phyloP scores from a whole-genome alignment of 2,329 filamentous ascomycete species.

The Zymoseptoria crescenta region DNA sequence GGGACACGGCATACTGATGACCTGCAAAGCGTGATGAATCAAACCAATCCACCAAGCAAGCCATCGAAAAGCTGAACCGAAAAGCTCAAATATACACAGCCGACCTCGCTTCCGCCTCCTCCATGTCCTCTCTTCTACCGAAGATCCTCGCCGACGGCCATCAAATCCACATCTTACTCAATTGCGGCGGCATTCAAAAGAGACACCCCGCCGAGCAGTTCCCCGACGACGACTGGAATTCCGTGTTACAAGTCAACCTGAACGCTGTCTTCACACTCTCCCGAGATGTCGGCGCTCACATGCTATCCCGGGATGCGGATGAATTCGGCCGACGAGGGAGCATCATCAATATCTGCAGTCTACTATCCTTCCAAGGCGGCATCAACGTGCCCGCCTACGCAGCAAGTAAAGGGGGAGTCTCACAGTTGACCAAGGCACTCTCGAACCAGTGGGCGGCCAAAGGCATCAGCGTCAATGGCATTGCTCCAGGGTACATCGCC shows the following conservation, averaged over 20 bases:
- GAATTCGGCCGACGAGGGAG: conserved; percentile 53
- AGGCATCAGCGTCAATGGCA: conserved; percentile 77
- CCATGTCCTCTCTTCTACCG: conserved; percentile 55
- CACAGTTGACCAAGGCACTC: conserved; percentile 75
- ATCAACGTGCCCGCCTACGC: conserved; percentile 84
- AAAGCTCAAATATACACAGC: conserved; percentile 60
- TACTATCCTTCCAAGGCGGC: conserved; percentile 79
- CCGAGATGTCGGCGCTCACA: conserved; percentile 71
- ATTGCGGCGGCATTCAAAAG: conserved; percentile 79
- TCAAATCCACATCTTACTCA: conserved; percentile 69
- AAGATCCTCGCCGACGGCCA: conserved; percentile 53
- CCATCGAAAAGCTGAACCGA: conserved; percentile 58
- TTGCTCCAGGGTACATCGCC: conserved; percentile 82
- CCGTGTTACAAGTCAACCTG: conserved; percentile 81
- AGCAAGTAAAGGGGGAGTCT: conserved; percentile 75
- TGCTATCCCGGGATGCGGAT: conserved; percentile 51
- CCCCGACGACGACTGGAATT: conserved; percentile 68
- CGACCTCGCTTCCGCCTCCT: conserved; percentile 56
- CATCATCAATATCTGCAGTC: conserved; percentile 77
- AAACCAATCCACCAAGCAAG: conserved; percentile 50
- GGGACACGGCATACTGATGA: not conserved
- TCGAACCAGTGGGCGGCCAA: conserved; percentile 78
- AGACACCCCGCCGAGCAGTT: conserved; percentile 69
- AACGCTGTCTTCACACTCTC: conserved; percentile 70
- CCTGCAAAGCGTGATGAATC: conserved; percentile 45